Base-by-base conservation (phyloP, 2,329 filamentous ascomycete genomes). In the Hypoxylon sp. region DNA sequence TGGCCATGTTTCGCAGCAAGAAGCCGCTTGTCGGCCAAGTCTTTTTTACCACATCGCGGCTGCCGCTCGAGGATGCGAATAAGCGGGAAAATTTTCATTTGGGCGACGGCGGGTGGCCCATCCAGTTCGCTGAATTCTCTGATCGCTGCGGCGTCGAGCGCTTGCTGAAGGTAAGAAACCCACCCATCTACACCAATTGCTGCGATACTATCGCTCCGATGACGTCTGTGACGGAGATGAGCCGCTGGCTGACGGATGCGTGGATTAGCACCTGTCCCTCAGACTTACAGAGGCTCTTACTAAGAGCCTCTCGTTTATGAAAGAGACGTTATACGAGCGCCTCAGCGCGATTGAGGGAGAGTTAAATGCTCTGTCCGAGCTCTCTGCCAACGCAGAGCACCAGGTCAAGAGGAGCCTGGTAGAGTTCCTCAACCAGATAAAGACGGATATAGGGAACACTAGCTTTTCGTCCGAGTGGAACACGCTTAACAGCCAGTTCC, bases 31-130 rank as follows among this genome's bases (percentile, higher is more conserved):
- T 94, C 0, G 90, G 89, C 0, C 84, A 92, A n/a, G 92, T 91
- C 0, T 97, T 95, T 74, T 97, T 90, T 68, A 88, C 93, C 7
- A 93, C 94, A 0, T 92, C 90, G 0, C 87, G 91, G 1, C 90
- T 90, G 2, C 85, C 87, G 0, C 80, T 90, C 0, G 85, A 86
- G 2, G 80, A 83, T n/a, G 81, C 87, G 2, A 80, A 79, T 6
- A 78, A 77, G 1, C 87, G 83, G 80, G 87, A 89, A 57, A 83
- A 86, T 88, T 48, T 89, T 89, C 60, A 80, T 83, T 11, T 71
- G 75, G 76, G 49, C 3, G 62, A 43, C 3, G 49, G 11, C 25
- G 5, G 43, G 3, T 89, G 87, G 87, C 86, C 85, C 0, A 58
- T 69, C 0, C 79, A 79, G 0, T 88, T 89, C n/a, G 75, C 80